Percentiles rank a stretch among this genome's conserved stretches.
These are phyloP conservation scores for Tuber umbilicatum DNA, from an alignment of 495 filamentous ascomycete species.

Conservation along the genomic window DNA sequence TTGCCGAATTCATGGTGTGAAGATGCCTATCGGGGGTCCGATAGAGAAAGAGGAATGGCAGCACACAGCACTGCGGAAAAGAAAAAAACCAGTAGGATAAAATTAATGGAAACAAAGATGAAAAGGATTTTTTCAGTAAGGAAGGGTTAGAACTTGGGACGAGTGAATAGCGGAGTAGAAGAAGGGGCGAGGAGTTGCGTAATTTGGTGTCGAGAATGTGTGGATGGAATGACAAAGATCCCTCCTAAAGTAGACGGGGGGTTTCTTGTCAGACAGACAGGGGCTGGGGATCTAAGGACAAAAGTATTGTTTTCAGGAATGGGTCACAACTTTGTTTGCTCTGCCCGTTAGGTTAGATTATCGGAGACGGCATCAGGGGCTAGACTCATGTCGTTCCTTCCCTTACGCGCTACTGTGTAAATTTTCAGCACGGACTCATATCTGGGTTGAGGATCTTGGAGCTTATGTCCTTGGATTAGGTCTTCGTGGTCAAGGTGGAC, in stretches of 20 bases:
- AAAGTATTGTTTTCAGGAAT: not conserved
- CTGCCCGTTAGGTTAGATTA: no score
- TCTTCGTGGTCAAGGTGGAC: not conserved
- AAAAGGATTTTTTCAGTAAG: not conserved
- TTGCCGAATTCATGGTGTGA: conserved; percentile 46
- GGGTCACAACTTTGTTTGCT: not conserved
- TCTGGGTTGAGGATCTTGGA: no score
- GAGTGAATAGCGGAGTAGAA: not conserved
- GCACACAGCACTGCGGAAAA: not conserved
- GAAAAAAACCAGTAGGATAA: not conserved
- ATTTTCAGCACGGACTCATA: not conserved
- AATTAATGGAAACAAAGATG: not conserved
- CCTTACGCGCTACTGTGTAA: not conserved
- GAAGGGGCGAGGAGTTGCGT: not conserved
- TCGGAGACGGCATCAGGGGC: not conserved
- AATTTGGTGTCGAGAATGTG: not conserved
- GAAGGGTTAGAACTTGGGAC: not conserved
- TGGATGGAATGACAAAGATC: conserved; percentile 5
- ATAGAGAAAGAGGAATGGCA: no score
- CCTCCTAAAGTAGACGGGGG: not conserved
- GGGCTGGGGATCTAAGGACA: not conserved
- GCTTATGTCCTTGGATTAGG: not conserved
- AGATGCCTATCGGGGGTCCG: not conserved
- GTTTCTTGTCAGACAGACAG: not conserved
- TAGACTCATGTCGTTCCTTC: not conserved